Conservation (phyloP, 2,329 filamentous ascomycete species). For the Coleophoma cylindrospora region DNA sequence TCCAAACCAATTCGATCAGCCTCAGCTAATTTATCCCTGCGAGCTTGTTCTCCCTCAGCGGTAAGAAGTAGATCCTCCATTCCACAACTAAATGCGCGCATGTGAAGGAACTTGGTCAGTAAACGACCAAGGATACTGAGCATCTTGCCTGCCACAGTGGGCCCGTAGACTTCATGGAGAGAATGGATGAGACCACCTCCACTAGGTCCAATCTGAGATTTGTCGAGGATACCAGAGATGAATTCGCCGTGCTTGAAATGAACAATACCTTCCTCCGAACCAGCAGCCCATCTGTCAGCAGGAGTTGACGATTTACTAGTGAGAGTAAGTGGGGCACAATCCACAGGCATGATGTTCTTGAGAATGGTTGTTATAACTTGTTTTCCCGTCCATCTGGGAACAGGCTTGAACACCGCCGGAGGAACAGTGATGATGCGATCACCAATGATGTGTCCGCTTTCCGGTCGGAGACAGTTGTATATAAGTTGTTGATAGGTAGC, state of each 20-base stretch:
- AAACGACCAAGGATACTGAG: conserved; percentile 86
- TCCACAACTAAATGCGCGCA: conserved; percentile 94
- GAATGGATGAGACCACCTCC: conserved; percentile 86
- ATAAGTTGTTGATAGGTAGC: conserved; percentile 92
- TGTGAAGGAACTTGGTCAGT: conserved; percentile 83
- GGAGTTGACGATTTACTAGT: conserved; percentile 74
- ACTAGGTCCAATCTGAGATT: conserved; percentile 86
- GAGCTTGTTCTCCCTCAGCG: conserved; percentile 65
- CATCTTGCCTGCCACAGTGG: conserved; percentile 78
- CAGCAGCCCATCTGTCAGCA: conserved; percentile 70
- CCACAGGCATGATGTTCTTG: conserved; percentile 80
- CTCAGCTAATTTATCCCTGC: conserved; percentile 62
- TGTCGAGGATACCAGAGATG: conserved; percentile 88
- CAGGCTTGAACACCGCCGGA: conserved; percentile 79
- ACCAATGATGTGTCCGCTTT: conserved; percentile 80
- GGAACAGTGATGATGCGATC: conserved; percentile 77
- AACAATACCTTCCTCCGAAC: conserved; percentile 75
- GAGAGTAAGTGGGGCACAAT: conserved; percentile 74
- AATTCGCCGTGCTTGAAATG: conserved; percentile 84
- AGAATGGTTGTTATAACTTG: conserved; percentile 90
- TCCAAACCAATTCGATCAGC: conserved; percentile 68
- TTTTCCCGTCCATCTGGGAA: conserved; percentile 87
- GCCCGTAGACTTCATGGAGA: conserved; percentile 89
- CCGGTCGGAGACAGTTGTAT: conserved; percentile 83
- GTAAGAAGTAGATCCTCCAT: conserved; percentile 94